A percentile compares a stretch with the other conserved stretches of the same genome.
phyloP scores from a whole-genome alignment of 2,329 filamentous ascomycete species.

The Arthrobotrys musiformis region DNA sequence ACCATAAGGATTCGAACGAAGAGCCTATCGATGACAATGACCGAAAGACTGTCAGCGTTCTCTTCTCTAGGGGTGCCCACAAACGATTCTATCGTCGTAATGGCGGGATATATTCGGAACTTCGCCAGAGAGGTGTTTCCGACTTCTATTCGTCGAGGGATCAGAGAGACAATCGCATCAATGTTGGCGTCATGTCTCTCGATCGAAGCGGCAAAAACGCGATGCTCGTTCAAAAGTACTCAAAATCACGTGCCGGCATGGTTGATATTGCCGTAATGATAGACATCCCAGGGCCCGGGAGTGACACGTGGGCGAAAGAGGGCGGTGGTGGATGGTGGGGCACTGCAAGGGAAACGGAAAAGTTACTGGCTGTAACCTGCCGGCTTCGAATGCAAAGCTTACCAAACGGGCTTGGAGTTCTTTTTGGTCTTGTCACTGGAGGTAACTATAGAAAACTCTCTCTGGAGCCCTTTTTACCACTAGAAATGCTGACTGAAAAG shows the following conservation, averaged over 20 bases:
- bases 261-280: constrained; percentile 51
- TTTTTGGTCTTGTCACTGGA: constrained; percentile 52
- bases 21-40: constrained; percentile 51
- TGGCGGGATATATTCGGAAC: constrained; percentile 48
- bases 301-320: constrained; percentile 46
- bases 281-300: constrained; percentile 49
- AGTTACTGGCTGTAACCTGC: constrained; percentile 42
- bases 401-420: constrained; percentile 44
- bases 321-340: constrained; percentile 52
- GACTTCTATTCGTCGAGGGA: constrained; percentile 38
- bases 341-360: constrained; percentile 47
- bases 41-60: constrained; percentile 42
- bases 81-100: constrained; percentile 51
- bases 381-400: constrained; percentile 47
- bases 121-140: constrained; percentile 25
- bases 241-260: constrained; percentile 36
- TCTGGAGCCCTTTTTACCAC: neutral
- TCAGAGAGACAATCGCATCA: constrained; percentile 43
- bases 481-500: constrained; percentile 6
- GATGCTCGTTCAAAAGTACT: constrained; percentile 50
- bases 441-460: neutral
- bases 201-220: constrained; percentile 54
- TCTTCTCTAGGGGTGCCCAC: constrained; percentile 43
- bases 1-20: constrained; percentile 47
- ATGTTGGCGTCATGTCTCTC: constrained; percentile 43